Evolutionary conservation across 1,284 basidiomycete genomes (phyloP), one percentile per base, ranked within the genome.

Genomic region (Marasmius sp.): DNA sequence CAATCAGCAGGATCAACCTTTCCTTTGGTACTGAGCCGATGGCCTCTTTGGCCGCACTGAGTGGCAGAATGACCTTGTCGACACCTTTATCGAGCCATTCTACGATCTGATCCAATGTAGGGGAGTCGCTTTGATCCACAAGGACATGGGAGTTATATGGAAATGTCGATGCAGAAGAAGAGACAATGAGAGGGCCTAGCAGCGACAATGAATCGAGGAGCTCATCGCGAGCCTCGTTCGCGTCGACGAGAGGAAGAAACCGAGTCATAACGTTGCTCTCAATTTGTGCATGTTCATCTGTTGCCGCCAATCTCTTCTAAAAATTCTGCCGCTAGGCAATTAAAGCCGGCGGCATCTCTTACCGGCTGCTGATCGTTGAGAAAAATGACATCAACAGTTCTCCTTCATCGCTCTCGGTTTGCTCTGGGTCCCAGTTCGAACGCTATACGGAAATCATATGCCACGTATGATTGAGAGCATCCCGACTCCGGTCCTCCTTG

Each of bases 11-110:
- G 52, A 93, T 75, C 53, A 97, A 76, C 37, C 94, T 84, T 36
- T 91, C 84, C 2, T 85, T 74, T 5, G 93, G 89, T n/a, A 96
- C 75, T 41, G 79, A 64, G n/a, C 83, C 86, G 57, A 89, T 83
- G 55, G 92, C 80, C 54, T 86, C 85, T 67, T 87, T 86, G 6
- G 89, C 86, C 66, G 85, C 83, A 1, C 83, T 72, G 38, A 88
- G 80, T 9, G 91, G 83, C 0, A 94, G 78, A 39, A 95, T 86
- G 68, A 94, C 80, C 71, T 93, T 94, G 68, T 88, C 83, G 1
- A 88, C 86, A 33, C 95, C 93, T 33, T 79, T 75, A 74, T 97
- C 92, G 39, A 97, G 83, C 77, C 83, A 82, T 22, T 83, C 75
- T 61, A 89, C 79, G 63, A 93, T 79, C 51, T 88, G 79, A 63